phyloP scores from a whole-genome alignment of 78 protist genomes.

The Monocercomonoides exilis region DNA sequence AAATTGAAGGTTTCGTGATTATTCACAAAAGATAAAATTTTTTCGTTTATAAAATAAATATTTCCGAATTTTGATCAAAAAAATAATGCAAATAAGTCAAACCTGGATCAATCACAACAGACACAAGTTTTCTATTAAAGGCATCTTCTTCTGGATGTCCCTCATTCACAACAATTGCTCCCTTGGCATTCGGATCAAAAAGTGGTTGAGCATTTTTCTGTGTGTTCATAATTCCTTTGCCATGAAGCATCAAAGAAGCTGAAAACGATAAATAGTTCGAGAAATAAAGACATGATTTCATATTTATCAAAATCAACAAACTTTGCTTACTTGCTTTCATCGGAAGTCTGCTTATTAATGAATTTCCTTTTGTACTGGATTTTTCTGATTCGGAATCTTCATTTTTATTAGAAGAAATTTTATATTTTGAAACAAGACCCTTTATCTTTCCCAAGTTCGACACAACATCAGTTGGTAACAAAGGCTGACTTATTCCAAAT shows the following conservation, averaged over 20 bases:
- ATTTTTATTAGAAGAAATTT: too few species aligned
- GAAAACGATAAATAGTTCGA: not conserved
- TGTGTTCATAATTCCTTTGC: not conserved
- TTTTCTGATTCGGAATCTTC: too few species aligned
- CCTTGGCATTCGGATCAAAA: not conserved
- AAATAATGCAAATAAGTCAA: not conserved
- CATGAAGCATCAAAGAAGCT: not conserved
- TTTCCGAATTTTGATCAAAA: not conserved
- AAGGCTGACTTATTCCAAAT: too few species aligned
- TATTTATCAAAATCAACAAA: too few species aligned
- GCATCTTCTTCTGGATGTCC: not conserved
- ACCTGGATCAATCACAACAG: constrained; percentile 1
- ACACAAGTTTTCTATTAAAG: not conserved
- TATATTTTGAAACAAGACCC: too few species aligned
- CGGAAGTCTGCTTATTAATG: too few species aligned
- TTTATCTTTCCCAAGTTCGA: too few species aligned
- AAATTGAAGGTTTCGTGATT: not conserved
- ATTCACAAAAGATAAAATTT: not conserved
- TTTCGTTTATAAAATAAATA: not conserved
- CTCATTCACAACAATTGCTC: not conserved
- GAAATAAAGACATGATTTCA: not conserved
- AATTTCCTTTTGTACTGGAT: too few species aligned
- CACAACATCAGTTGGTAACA: too few species aligned
- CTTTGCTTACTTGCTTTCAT: too few species aligned
- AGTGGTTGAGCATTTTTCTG: not conserved